phyloP scores from a whole-genome alignment of 1,284 basidiomycete genomes.

The Golubevia pallescens region DNA sequence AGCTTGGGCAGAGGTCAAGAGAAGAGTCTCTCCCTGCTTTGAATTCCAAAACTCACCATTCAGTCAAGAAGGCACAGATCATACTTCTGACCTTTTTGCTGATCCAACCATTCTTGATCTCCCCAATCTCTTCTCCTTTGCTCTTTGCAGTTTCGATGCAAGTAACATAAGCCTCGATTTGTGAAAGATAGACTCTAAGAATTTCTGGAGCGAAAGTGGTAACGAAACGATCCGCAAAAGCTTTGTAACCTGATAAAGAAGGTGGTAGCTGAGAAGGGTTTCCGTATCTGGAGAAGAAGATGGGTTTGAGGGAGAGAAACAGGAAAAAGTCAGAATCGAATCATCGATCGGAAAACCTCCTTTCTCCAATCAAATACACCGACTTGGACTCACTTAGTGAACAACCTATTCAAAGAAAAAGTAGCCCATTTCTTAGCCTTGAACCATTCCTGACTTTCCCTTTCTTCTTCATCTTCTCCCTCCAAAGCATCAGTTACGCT shows the following conservation, averaged over 20 bases:
- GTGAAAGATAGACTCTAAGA: conserved; percentile 56
- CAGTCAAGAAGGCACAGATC: conserved; percentile 13
- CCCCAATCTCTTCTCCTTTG: too few relatives aligned
- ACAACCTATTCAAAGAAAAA: conserved; percentile 61
- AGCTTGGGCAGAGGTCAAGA: too few relatives aligned
- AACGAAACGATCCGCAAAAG: conserved; percentile 57
- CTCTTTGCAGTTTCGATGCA: conserved; percentile 2
- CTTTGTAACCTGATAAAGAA: conserved; percentile 53
- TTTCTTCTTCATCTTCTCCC: conserved; percentile 32
- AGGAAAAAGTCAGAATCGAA: not conserved
- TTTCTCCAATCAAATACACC: not conserved
- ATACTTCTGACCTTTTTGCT: conserved; percentile 2
- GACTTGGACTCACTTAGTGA: conserved; percentile 27
- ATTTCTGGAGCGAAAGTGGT: conserved; percentile 59
- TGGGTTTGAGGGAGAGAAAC: too few relatives aligned
- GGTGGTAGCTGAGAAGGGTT: conserved; percentile 56
- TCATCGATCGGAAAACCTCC: not conserved
- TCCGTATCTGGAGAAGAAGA: conserved; percentile 31
- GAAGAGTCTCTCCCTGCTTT: too few relatives aligned
- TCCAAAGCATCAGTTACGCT: conserved; percentile 25
- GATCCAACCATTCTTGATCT: not conserved
- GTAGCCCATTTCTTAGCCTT: conserved; percentile 64
- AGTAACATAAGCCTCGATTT: conserved; percentile 31
- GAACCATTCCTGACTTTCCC: conserved; percentile 46
- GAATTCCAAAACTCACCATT: conserved; percentile 27